Percentiles rank a stretch among this genome's conserved stretches.
Evolutionary conservation across 2,329 filamentous ascomycete genomes (phyloP).

Genomic region (Ceratocystis albifundus): DNA sequence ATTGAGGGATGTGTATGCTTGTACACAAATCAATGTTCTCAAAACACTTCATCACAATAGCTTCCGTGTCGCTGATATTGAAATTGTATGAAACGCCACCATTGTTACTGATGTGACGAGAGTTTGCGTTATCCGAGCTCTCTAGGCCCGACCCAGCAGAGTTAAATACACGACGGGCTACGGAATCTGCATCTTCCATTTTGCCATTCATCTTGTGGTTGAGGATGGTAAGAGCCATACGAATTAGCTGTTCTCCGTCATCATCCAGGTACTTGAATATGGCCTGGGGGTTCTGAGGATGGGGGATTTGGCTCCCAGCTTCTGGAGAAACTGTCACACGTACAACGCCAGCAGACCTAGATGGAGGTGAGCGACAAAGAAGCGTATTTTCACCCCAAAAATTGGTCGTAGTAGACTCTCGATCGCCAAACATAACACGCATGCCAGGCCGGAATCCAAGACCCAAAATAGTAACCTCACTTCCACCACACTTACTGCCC

Average conservation of each 20-base stretch:
- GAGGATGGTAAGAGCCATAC: constrained; percentile 53
- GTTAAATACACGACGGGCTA: constrained; percentile 50
- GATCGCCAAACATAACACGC: constrained; percentile 71
- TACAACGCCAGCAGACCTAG: constrained; percentile 54
- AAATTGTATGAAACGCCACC: constrained; percentile 35
- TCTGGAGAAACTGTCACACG: constrained; percentile 45
- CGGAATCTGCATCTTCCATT: constrained; percentile 48
- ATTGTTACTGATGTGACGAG: constrained; percentile 32
- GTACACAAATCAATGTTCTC: constrained; percentile 70
- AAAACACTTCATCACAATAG: constrained; percentile 59
- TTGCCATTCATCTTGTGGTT: constrained; percentile 54
- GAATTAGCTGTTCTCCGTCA: constrained; percentile 55
- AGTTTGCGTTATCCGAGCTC: constrained; percentile 18
- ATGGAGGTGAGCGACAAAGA: constrained; percentile 66
- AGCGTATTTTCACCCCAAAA: constrained; percentile 73
- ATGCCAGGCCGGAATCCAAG: constrained; percentile 65
- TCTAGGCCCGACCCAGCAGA: constrained; percentile 30
- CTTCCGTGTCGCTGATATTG: constrained; percentile 46
- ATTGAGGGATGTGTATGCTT: constrained; percentile 52
- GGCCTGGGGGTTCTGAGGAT: constrained; percentile 34
- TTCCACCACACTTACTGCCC: constrained; percentile 70
- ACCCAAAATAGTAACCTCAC: constrained; percentile 76
- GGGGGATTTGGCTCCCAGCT: constrained; percentile 17
- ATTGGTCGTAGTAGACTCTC: constrained; percentile 56
- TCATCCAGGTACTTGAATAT: constrained; percentile 66